A percentile compares a stretch with the other conserved stretches of the same genome.
Evolutionary conservation across 2,329 filamentous ascomycete species (phyloP).

Genomic region (Diaporthe caulivora): DNA sequence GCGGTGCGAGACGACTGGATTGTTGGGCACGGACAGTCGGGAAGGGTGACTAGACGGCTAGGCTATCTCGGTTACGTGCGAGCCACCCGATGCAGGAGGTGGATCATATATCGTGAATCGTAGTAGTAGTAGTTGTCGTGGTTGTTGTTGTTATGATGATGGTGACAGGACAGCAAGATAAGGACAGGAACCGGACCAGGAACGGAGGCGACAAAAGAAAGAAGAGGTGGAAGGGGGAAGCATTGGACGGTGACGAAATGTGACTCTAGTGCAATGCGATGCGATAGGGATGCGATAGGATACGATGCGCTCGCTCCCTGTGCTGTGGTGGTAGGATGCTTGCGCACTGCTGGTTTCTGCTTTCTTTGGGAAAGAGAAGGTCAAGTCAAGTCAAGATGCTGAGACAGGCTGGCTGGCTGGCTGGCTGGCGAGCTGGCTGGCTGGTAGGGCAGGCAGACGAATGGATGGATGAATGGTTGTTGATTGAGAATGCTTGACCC

Average conservation of each 20-base stretch:
- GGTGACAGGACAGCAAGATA: background rate
- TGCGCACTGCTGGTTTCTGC: background rate
- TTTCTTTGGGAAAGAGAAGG: background rate
- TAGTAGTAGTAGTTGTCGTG: background rate
- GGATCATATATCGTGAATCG: background rate
- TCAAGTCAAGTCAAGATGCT: background rate
- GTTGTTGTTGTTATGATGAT: background rate
- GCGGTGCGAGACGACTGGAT: slow-evolving; percentile 15
- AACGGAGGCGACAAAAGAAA: slow-evolving; percentile 26
- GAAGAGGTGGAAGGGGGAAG: background rate
- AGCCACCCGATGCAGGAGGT: slow-evolving; percentile 7
- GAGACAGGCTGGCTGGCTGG: background rate
- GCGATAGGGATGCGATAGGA: slow-evolving; percentile 1
- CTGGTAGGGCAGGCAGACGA: background rate
- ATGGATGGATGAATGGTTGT: background rate
- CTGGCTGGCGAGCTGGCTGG: background rate
- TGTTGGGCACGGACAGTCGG: slow-evolving; percentile 11
- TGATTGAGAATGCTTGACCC: slow-evolving; percentile 11
- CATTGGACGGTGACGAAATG: slow-evolving; percentile 11
- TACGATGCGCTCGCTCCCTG: no score
- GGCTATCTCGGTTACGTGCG: slow-evolving; percentile 26
- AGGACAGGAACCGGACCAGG: slow-evolving; percentile 5
- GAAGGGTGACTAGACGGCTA: background rate
- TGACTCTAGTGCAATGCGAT: slow-evolving; percentile 13
- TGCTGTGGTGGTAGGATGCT: no score